A percentile compares a stretch with the other conserved stretches of the same genome.
Conservation (phyloP, 2,329 filamentous ascomycete species). For the Sporothrix variecibatus region DNA sequence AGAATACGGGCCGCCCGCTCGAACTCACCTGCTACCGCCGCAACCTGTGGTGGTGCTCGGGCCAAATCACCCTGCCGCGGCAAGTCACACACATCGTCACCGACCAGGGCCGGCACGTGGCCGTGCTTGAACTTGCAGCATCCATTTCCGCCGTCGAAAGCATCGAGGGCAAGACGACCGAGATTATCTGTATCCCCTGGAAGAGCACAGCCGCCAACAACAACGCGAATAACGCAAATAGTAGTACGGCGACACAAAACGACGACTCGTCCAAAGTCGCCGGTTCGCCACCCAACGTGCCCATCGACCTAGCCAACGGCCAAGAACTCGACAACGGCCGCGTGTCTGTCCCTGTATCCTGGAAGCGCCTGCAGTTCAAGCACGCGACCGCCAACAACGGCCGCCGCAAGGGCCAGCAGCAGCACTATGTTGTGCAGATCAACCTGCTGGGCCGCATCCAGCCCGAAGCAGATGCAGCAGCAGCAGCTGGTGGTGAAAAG, state of each 20-base stretch:
- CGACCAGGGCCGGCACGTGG: constrained; percentile 76
- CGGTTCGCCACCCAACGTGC: constrained; percentile 54
- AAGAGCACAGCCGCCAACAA: constrained; percentile 67
- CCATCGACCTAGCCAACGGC: constrained; percentile 56
- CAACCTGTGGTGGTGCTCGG: constrained; percentile 93
- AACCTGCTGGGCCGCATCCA: constrained; percentile 62
- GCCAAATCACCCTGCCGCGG: constrained; percentile 76
- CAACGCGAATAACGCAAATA: neutral
- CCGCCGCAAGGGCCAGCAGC: constrained; percentile 87
- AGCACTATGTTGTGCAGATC: constrained; percentile 89
- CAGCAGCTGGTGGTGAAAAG: constrained; percentile 44
- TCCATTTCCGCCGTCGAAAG: constrained; percentile 86
- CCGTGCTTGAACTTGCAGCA: constrained; percentile 76
- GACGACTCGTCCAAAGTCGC: constrained; percentile 49
- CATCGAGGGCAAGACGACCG: constrained; percentile 86
- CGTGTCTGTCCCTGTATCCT: constrained; percentile 80
- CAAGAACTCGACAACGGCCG: constrained; percentile 73
- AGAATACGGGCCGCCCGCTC: constrained; percentile 58
- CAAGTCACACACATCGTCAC: constrained; percentile 67
- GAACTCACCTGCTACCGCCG: constrained; percentile 94
- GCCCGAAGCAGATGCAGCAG: constrained; percentile 37
- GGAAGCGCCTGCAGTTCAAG: constrained; percentile 94
- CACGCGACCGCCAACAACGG: constrained; percentile 97
- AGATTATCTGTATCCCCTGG: constrained; percentile 97
- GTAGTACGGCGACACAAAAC: constrained; percentile 33